Base-by-base conservation (phyloP, 352 stramenopile genomes). In the Globisporangium viniferum region DNA sequence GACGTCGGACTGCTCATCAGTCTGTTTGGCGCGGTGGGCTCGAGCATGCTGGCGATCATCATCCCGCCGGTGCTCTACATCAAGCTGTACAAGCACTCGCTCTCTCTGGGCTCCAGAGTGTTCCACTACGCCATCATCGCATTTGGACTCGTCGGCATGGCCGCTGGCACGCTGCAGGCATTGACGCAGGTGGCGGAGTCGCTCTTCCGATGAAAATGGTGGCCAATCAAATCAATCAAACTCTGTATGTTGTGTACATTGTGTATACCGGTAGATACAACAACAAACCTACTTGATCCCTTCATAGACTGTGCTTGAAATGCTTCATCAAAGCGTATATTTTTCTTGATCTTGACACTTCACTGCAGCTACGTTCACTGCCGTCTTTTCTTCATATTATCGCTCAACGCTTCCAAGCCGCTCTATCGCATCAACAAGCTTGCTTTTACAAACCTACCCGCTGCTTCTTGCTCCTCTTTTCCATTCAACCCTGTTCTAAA, bases 11-110 rank as follows among this genome's bases (percentile, higher is more conserved):
- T 92, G 54, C 74, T 93, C 55, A 94, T 94, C 71, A 92, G 84
- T 66, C 76, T 92, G 9, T 94, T 92, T 63, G 86, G 86, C 35
- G 88, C 86, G 6, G 79, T 94, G 31, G 83, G 84, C 3, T 94
- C 86, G 12, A 94, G 84, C 66, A 90, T 94, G 83, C 66, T 93
- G 41, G 86, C 83, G 39, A 90, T 94, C 59, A 81, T 92, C 41
- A 67, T 94, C n/a, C 86, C 84, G 6, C 84, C 86, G 5, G 55
- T 91, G 10, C 60, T 94, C 39, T 94, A 92, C 55, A 54, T 94
- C 9, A 62, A 73, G 3, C 76, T 84, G 3, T 63, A 80, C 20
- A 67, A 75, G 2, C 62, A 75, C 27, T 64, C 69, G 20, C 65
- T 90, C 1, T 82, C 83, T 27, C 55, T 77, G 29, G 27, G 59